Conservation (phyloP, 257 asterid genomes). For the Jasminum sambac region DNA sequence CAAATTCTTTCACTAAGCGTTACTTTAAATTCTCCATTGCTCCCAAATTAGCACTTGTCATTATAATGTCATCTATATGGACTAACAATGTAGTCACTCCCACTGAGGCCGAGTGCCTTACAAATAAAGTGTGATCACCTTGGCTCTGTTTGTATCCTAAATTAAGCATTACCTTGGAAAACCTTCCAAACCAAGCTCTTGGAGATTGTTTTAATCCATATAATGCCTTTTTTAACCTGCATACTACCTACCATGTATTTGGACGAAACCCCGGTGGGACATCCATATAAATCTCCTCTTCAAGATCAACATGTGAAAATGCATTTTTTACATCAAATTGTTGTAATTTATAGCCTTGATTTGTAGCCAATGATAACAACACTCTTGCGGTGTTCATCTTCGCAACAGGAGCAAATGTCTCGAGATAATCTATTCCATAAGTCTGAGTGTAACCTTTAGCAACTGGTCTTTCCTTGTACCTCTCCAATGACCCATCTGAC, state of each 20-base stretch:
- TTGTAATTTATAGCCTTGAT: background rate
- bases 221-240: too few species aligned
- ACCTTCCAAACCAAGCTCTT: constrained; percentile 10
- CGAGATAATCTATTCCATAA: constrained; percentile 3
- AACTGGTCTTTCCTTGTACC: background rate
- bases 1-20: background rate
- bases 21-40: background rate
- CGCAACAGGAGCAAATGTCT: too few species aligned
- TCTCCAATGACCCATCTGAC: background rate
- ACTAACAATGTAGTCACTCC: background rate
- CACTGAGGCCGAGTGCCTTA: background rate
- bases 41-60: background rate
- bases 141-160: too few species aligned
- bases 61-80: background rate
- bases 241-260: too few species aligned
- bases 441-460: constrained; percentile 5
- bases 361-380: background rate
- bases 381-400: constrained; percentile 11
- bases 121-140: too few species aligned
- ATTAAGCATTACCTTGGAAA: background rate
- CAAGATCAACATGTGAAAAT: too few species aligned
- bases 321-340: too few species aligned
- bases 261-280: too few species aligned
- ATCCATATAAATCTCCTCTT: too few species aligned
- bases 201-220: background rate